phyloP scores from a whole-genome alignment of 2,329 filamentous ascomycete genomes.

The Alternaria alternata region DNA sequence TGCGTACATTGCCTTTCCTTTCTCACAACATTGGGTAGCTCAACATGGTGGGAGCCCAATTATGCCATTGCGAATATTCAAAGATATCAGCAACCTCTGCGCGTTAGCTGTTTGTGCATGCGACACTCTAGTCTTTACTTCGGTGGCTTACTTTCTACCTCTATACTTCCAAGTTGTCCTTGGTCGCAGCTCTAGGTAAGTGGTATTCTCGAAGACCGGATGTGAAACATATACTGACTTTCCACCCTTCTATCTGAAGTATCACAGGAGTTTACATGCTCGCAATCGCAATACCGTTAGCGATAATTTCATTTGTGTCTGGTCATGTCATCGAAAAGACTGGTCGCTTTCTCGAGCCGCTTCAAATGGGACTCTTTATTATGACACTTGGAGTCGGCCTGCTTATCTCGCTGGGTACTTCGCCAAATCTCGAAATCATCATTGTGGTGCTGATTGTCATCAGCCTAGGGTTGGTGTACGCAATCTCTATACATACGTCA shows the following conservation, averaged over 20 bases:
- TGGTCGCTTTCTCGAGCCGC: slow-evolving; percentile 51
- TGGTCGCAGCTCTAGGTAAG: slow-evolving; percentile 44
- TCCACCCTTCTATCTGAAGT: neutral
- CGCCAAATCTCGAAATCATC: slow-evolving; percentile 41
- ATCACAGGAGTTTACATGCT: slow-evolving; percentile 67
- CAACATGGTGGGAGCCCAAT: slow-evolving; percentile 68
- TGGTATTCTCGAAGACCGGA: neutral
- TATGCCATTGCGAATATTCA: slow-evolving; percentile 74
- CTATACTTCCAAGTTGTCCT: slow-evolving; percentile 75
- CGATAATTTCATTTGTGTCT: slow-evolving; percentile 55
- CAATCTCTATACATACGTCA: too few species aligned
- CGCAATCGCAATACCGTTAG: slow-evolving; percentile 61
- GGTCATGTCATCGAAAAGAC: slow-evolving; percentile 58
- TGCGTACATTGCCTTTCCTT: slow-evolving; percentile 60
- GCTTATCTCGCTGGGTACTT: slow-evolving; percentile 33
- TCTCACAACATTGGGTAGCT: slow-evolving; percentile 70
- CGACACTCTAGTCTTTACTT: slow-evolving; percentile 69
- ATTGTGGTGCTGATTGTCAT: slow-evolving; percentile 60
- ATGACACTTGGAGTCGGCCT: slow-evolving; percentile 49
- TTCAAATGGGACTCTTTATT: slow-evolving; percentile 42
- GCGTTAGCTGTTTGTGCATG: slow-evolving; percentile 60
- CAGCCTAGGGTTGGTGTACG: slow-evolving; percentile 52
- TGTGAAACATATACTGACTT: neutral
- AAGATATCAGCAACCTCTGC: slow-evolving; percentile 63
- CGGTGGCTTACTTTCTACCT: slow-evolving; percentile 73